Evolutionary conservation across 768 basidiomycete genomes (phyloP).

Genomic region (Pluteus cervinus): DNA sequence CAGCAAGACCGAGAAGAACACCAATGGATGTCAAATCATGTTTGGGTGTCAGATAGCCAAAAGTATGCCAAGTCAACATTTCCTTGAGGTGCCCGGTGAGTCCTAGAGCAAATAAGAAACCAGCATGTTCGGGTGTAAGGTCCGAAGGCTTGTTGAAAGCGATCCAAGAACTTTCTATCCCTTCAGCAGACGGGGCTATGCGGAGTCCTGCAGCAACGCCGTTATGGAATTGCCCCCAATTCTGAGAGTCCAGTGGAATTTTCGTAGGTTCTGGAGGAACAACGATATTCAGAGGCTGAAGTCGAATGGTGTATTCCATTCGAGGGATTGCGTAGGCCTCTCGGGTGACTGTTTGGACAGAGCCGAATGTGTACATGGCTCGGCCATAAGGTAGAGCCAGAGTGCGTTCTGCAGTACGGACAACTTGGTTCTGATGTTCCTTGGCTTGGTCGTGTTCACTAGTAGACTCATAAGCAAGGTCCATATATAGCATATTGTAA

Average conservation of each 20-base stretch:
- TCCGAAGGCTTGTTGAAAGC: constrained; percentile 92
- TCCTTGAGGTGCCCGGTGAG: constrained; percentile 86
- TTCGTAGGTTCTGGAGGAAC: constrained; percentile 68
- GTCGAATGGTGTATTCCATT: constrained; percentile 66
- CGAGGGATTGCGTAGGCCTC: constrained; percentile 79
- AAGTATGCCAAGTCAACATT: constrained; percentile 93
- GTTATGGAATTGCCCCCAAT: constrained; percentile 98
- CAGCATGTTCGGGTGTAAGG: constrained; percentile 91
- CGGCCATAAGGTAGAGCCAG: constrained; percentile 87
- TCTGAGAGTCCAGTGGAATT: constrained; percentile 61
- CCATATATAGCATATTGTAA: not conserved
- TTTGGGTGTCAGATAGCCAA: constrained; percentile 91
- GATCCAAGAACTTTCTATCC: constrained; percentile 92
- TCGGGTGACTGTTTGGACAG: constrained; percentile 65
- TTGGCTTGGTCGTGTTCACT: constrained; percentile 87
- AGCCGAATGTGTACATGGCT: constrained; percentile 88
- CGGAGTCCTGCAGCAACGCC: constrained; percentile 91
- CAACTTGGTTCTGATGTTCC: constrained; percentile 77
- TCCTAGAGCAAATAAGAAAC: constrained; percentile 89
- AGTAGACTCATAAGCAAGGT: constrained; percentile 4
- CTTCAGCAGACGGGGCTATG: constrained; percentile 65
- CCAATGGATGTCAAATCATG: constrained; percentile 95
- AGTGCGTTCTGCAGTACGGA: constrained; percentile 80
- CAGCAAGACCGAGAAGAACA: constrained; percentile 87
- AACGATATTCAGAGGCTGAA: constrained; percentile 67